phyloP scores from a whole-genome alignment of 75 land plant genomes.

The Selaginella tamariscina region DNA sequence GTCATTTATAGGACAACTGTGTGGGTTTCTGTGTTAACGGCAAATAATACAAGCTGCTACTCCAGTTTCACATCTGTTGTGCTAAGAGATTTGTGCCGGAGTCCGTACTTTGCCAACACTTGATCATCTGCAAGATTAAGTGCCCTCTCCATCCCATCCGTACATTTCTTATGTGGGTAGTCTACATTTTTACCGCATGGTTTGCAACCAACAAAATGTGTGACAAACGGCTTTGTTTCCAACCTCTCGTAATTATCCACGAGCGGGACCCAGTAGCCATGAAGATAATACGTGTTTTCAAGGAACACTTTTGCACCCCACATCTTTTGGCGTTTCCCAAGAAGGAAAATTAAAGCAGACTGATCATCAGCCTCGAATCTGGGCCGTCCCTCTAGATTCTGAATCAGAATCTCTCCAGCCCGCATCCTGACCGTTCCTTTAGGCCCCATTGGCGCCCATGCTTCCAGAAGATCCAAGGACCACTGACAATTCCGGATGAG shows the following conservation, averaged over 20 bases:
- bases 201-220: constrained; percentile 92
- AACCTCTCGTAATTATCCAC: constrained; percentile 36
- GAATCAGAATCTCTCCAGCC: constrained; percentile 36
- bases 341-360: constrained; percentile 53
- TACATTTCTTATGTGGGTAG: constrained; percentile 44
- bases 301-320: constrained; percentile 55
- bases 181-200: constrained; percentile 65
- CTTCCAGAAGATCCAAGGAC: constrained; percentile 67
- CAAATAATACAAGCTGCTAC: too few species aligned
- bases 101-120: constrained; percentile 53
- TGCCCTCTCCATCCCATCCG: constrained; percentile 50
- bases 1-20: too few species aligned
- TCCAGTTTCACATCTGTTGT: too few species aligned
- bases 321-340: constrained; percentile 40
- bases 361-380: constrained; percentile 78
- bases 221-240: constrained; percentile 65
- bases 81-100: constrained; percentile 18
- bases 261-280: constrained; percentile 63
- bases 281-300: constrained; percentile 42
- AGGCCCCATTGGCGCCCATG: constrained; percentile 84
- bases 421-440: constrained; percentile 29
- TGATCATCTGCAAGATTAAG: constrained; percentile 72
- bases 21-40: too few species aligned
- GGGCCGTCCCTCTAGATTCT: constrained; percentile 42
- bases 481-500: constrained; percentile 86